These are phyloP conservation scores for Mortierella hygrophila DNA, from an alignment of 192 early-diverging fungal genomes.

Conservation along the genomic window DNA sequence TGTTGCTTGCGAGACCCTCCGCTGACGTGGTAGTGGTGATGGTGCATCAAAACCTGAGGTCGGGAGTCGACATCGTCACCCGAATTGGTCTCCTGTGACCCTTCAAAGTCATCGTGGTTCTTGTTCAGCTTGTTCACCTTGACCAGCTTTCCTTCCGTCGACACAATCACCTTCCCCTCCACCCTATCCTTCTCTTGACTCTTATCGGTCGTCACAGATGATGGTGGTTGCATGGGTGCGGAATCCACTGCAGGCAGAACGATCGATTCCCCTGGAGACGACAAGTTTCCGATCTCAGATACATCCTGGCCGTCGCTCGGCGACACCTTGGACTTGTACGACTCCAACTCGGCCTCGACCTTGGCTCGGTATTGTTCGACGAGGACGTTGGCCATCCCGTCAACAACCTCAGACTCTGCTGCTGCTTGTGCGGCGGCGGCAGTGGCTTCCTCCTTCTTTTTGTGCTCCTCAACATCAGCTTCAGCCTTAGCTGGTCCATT, in stretches of 20 bases:
- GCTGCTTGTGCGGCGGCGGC: neutral
- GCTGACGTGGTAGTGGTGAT: constrained; percentile 16
- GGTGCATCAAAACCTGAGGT: neutral
- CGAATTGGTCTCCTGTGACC: neutral
- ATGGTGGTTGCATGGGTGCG: neutral
- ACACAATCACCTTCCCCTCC: neutral
- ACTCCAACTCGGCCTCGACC: neutral
- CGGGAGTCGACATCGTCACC: neutral
- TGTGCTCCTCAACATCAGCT: neutral
- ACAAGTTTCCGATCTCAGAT: neutral
- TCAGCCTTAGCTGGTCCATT: neutral
- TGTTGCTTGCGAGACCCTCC: neutral
- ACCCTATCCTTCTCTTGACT: neutral
- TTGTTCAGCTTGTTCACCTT: constrained; percentile 31
- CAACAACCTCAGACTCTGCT: neutral
- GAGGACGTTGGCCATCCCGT: neutral
- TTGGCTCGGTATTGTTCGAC: constrained; percentile 15
- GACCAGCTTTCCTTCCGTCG: neutral
- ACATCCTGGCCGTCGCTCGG: constrained; percentile 3
- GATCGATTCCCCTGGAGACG: neutral
- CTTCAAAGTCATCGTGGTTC: constrained; percentile 9
- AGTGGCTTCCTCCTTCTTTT: neutral
- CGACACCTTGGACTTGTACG: constrained; percentile 4
- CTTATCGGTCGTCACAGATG: neutral
- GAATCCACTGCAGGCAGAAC: neutral